Percentiles rank a stretch among this genome's conserved stretches.
phyloP scores from a whole-genome alignment of 2,329 filamentous ascomycete genomes.

The Apiospora arundinis region DNA sequence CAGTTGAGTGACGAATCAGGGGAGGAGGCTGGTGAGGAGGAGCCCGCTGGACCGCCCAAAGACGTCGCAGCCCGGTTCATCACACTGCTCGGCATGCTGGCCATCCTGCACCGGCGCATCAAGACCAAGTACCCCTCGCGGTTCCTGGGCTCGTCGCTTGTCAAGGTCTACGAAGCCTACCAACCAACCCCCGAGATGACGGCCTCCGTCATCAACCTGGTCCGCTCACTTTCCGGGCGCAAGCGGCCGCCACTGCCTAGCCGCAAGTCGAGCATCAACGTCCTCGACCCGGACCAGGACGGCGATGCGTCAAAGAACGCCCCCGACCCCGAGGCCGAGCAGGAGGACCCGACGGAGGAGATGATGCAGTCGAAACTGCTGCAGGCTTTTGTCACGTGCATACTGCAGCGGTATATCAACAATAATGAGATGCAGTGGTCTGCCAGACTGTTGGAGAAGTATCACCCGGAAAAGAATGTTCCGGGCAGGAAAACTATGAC shows the following conservation, averaged over 20 bases:
- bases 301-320: slow-evolving; percentile 61
- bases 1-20: slow-evolving; percentile 55
- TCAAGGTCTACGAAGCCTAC: slow-evolving; percentile 73
- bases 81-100: slow-evolving; percentile 72
- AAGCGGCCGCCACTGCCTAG: slow-evolving; percentile 68
- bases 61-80: slow-evolving; percentile 62
- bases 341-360: slow-evolving; percentile 61
- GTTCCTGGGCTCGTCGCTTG: slow-evolving; percentile 78
- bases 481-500: slow-evolving; percentile 66
- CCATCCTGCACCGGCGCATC: slow-evolving; percentile 75
- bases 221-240: slow-evolving; percentile 71
- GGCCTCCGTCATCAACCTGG: slow-evolving; percentile 71
- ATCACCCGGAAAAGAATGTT: slow-evolving; percentile 68
- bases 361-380: slow-evolving; percentile 69
- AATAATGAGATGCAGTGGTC: slow-evolving; percentile 66
- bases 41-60: slow-evolving; percentile 31
- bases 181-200: slow-evolving; percentile 70
- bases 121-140: slow-evolving; percentile 79
- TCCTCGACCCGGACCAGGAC: slow-evolving; percentile 61
- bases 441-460: slow-evolving; percentile 70
- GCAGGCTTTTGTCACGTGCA: slow-evolving; percentile 78
- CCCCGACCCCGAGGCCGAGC: slow-evolving; percentile 67
- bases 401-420: slow-evolving; percentile 76
- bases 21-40: slow-evolving; percentile 47
- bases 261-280: slow-evolving; percentile 63